Percentiles rank a stretch among this genome's conserved stretches.
Evolutionary conservation across 129 eudicot species (phyloP).

Genomic region (Silybum marianum): DNA sequence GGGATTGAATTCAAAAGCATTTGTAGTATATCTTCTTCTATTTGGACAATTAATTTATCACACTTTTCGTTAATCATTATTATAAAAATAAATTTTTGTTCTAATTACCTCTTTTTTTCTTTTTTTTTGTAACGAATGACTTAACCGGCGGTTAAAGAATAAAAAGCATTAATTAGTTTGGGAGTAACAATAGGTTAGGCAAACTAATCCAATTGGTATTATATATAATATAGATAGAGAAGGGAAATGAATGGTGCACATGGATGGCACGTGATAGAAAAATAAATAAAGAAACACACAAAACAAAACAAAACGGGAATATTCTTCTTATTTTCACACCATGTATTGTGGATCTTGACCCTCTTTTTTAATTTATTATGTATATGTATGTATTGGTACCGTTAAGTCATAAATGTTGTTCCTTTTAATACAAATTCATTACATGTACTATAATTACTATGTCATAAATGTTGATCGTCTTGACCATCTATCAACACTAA

Average conservation of each 20-base stretch:
- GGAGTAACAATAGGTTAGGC: too few relatives aligned
- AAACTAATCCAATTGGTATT: neutral
- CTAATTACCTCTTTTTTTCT: too few relatives aligned
- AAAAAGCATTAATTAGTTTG: too few relatives aligned
- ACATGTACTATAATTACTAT: neutral
- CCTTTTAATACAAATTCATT: neutral
- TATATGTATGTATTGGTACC: neutral
- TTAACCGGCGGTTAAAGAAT: neutral
- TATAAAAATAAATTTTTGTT: too few relatives aligned
- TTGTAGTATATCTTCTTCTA: too few relatives aligned
- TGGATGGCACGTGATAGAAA: constrained; percentile 33
- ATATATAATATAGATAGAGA: neutral
- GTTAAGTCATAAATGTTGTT: neutral
- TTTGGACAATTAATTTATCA: too few relatives aligned
- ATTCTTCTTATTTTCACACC: constrained; percentile 30
- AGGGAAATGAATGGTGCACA: constrained; percentile 3
- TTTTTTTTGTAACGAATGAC: neutral
- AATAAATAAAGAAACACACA: neutral
- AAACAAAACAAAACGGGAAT: constrained; percentile 4
- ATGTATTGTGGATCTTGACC: constrained; percentile 39
- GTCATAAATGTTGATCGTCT: neutral
- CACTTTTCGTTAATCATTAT: too few relatives aligned
- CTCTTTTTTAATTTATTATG: neutral
- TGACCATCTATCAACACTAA: neutral
- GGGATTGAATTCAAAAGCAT: too few relatives aligned